A percentile compares a stretch with the other conserved stretches of the same genome.
Conservation (phyloP, 768 basidiomycete species). For the Cystofilobasidium macerans region DNA sequence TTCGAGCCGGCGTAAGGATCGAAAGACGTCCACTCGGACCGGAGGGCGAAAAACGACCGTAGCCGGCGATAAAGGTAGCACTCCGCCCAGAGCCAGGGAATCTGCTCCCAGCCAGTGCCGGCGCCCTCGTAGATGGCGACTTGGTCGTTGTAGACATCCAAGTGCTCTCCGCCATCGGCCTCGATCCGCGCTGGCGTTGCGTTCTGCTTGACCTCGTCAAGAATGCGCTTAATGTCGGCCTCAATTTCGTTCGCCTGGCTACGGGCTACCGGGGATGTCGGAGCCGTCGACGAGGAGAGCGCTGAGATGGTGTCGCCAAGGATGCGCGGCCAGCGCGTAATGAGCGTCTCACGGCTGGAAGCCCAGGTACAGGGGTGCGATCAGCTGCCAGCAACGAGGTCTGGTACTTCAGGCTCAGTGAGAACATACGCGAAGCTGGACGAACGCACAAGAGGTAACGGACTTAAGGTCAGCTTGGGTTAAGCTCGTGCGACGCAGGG, state of each 20-base stretch:
- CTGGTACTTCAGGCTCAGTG: too few species aligned
- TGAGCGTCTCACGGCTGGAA: constrained; percentile 20
- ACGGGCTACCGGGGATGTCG: neutral
- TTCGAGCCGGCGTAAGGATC: constrained; percentile 82
- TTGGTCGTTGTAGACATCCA: constrained; percentile 65
- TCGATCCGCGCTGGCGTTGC: constrained; percentile 40
- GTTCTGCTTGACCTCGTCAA: neutral
- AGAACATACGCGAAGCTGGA: constrained; percentile 21
- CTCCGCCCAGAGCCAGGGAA: constrained; percentile 96
- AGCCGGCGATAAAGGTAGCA: constrained; percentile 66
- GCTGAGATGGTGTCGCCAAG: neutral
- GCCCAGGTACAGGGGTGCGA: too few species aligned
- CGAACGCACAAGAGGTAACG: too few species aligned
- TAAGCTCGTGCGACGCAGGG: too few species aligned
- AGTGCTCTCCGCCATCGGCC: constrained; percentile 62
- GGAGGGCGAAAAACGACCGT: constrained; percentile 58
- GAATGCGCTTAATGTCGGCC: neutral
- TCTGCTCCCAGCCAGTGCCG: constrained; percentile 66
- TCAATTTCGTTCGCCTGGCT: neutral
- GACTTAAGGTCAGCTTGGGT: too few species aligned
- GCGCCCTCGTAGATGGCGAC: constrained; percentile 46
- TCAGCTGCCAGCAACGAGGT: neutral
- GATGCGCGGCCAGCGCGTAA: constrained; percentile 6
- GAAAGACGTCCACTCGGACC: constrained; percentile 57
- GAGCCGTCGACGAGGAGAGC: neutral